phyloP scores from a whole-genome alignment of 768 basidiomycete species.

The Amanita rubescens region DNA sequence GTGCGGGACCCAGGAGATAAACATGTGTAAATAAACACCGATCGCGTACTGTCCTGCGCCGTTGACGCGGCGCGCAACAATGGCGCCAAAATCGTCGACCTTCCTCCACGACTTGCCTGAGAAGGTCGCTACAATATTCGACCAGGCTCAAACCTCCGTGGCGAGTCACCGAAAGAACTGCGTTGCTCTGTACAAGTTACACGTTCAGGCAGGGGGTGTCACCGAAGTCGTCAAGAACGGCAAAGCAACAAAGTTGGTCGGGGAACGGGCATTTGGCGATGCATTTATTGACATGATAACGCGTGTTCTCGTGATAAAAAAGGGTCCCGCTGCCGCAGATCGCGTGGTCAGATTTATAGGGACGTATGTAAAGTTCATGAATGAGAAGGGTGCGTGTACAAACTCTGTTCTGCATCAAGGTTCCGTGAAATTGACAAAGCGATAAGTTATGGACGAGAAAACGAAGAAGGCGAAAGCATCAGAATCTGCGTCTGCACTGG shows the following conservation, averaged over 20 bases:
- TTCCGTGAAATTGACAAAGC: neutral
- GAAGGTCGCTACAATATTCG: constrained; percentile 44
- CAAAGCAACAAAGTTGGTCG: constrained; percentile 43
- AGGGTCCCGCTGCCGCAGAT: constrained; percentile 77
- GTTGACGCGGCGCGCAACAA: constrained; percentile 5
- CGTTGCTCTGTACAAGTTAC: constrained; percentile 80
- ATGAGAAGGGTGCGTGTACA: constrained; percentile 66
- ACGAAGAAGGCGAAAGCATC: constrained; percentile 18
- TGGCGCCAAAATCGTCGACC: constrained; percentile 18
- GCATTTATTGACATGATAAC: constrained; percentile 67
- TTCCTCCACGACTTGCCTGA: constrained; percentile 27
- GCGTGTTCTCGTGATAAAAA: constrained; percentile 74
- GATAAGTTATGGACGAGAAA: constrained; percentile 10
- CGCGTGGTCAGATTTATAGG: constrained; percentile 81
- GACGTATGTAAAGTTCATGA: constrained; percentile 73
- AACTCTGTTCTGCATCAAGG: neutral
- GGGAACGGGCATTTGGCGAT: constrained; percentile 76
- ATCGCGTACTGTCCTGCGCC: constrained; percentile 6
- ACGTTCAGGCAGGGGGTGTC: constrained; percentile 52
- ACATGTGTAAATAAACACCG: constrained; percentile 11
- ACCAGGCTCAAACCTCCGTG: constrained; percentile 69
- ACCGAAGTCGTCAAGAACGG: constrained; percentile 46
- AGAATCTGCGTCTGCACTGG: constrained; percentile 10
- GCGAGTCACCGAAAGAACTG: constrained; percentile 94
- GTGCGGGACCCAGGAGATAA: too few relatives aligned